Evolutionary conservation across 2,329 filamentous ascomycete species (phyloP).

Genomic region (Calonectria hongkongensis): DNA sequence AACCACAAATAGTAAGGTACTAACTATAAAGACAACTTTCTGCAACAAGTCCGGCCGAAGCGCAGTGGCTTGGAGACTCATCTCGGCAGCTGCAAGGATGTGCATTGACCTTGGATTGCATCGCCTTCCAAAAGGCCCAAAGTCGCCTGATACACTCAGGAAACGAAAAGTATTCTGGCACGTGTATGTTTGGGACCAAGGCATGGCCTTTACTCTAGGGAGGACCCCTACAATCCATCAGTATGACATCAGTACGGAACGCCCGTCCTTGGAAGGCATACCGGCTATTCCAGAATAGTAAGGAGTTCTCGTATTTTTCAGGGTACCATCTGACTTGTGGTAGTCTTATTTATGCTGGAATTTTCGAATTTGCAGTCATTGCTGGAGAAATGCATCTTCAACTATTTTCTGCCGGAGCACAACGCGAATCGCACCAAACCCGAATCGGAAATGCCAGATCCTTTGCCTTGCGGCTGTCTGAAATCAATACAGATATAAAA

Average conservation of each 20-base stretch:
- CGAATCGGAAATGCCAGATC: background rate
- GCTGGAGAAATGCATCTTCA: conserved; percentile 20
- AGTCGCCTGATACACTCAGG: background rate
- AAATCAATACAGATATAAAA: background rate
- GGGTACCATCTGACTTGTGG: background rate
- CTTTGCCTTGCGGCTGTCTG: background rate
- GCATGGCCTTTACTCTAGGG: conserved; percentile 14
- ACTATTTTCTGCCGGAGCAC: conserved; percentile 11
- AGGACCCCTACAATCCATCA: conserved; percentile 21
- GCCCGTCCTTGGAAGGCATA: background rate
- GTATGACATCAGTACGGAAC: conserved; percentile 22
- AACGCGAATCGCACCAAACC: background rate
- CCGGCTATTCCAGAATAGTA: background rate
- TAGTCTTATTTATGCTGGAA: conserved; percentile 1
- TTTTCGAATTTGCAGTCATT: conserved; percentile 1
- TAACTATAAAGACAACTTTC: conserved; percentile 19
- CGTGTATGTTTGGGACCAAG: conserved; percentile 17
- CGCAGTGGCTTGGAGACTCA: conserved; percentile 3
- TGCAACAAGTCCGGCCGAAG: conserved; percentile 22
- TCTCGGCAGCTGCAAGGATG: conserved; percentile 26
- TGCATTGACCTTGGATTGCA: conserved; percentile 19
- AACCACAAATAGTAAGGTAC: background rate
- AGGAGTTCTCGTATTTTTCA: background rate
- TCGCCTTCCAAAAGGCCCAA: background rate
- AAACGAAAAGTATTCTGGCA: conserved; percentile 19